Conservation (phyloP, 2,329 filamentous ascomycete genomes). For the Trichoderma breve region DNA sequence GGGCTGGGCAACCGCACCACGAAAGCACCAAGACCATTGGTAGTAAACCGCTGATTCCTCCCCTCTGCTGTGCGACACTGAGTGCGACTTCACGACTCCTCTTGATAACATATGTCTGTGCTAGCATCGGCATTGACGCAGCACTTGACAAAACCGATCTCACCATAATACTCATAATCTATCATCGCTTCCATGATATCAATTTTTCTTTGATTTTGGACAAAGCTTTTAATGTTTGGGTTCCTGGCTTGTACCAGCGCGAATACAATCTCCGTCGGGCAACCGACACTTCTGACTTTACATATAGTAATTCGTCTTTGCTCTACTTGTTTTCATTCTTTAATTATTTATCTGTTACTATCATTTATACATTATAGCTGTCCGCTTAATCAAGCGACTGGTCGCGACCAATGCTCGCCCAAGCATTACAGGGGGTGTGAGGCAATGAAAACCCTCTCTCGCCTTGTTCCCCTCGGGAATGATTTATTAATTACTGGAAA, state of each 20-base stretch:
- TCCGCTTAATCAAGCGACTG: slow-evolving; percentile 1
- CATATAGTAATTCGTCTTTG: slow-evolving; percentile 19
- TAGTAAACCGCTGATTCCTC: slow-evolving; percentile 3
- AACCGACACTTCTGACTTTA: slow-evolving; percentile 22
- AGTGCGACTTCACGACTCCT: not conserved
- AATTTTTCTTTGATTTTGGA: slow-evolving; percentile 9
- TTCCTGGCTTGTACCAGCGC: slow-evolving; percentile 18
- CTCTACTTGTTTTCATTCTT: slow-evolving; percentile 5
- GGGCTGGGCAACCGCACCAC: slow-evolving; percentile 37
- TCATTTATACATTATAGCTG: not conserved
- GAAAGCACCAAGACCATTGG: slow-evolving; percentile 27
- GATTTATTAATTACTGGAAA: not conserved
- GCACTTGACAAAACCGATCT: not conserved
- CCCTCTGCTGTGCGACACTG: slow-evolving; percentile 1
- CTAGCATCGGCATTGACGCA: not conserved
- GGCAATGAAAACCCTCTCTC: not conserved
- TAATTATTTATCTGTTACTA: not conserved
- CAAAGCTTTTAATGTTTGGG: slow-evolving; percentile 13
- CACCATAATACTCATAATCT: not conserved
- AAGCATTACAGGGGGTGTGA: not conserved
- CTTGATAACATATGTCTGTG: not conserved
- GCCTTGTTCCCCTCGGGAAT: not conserved
- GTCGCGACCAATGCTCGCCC: not conserved
- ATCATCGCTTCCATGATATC: slow-evolving; percentile 1
- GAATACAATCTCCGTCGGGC: slow-evolving; percentile 24